Evolutionary conservation across 208 protist species (phyloP).

Genomic region (Leishmania major): DNA sequence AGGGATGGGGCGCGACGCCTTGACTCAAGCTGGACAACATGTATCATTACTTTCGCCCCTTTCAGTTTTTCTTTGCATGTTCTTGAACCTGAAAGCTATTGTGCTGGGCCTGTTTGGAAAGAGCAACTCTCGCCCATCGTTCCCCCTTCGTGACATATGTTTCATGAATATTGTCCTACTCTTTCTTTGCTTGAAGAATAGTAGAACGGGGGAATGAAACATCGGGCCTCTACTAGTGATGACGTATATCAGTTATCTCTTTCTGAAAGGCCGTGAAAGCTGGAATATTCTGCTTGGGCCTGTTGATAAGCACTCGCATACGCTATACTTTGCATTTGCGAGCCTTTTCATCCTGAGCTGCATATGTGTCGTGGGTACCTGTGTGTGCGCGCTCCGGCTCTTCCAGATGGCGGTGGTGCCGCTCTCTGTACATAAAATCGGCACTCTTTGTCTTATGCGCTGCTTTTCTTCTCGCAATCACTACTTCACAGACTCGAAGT

Average conservation of each 20-base stretch:
- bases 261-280: neutral
- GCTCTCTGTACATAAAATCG: neutral
- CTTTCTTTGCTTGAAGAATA: neutral
- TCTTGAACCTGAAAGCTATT: conserved; percentile 8
- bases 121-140: neutral
- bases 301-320: neutral
- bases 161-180: conserved; percentile 4
- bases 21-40: conserved; percentile 1
- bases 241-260: neutral
- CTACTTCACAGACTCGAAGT: neutral
- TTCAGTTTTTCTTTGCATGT: neutral
- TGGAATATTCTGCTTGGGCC: neutral
- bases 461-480: neutral
- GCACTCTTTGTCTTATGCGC: neutral
- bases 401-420: neutral
- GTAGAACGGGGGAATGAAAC: neutral
- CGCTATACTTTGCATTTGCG: neutral
- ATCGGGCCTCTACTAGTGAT: neutral
- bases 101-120: conserved; percentile 11
- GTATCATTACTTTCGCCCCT: conserved; percentile 1
- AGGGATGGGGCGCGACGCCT: conserved; percentile 30
- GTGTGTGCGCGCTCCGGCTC: neutral
- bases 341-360: neutral
- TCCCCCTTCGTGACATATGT: conserved; percentile 3
- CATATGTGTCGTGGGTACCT: neutral